phyloP scores from a whole-genome alignment of 495 filamentous ascomycete genomes.

The Xylaria scruposa region DNA sequence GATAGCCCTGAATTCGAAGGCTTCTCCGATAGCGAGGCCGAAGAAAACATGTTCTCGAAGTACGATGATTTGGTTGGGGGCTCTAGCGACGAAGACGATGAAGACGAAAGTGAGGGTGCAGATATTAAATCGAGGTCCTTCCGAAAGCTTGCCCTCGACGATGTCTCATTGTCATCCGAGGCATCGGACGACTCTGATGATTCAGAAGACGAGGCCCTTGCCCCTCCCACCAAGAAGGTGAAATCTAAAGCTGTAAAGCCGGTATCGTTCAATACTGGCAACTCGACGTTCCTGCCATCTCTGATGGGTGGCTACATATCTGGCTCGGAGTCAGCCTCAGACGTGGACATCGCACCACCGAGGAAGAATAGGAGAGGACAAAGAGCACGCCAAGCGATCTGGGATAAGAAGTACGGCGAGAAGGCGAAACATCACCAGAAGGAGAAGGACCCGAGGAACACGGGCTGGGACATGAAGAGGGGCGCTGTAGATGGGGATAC shows the following conservation, averaged over 20 bases:
- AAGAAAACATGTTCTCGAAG: conserved; percentile 51
- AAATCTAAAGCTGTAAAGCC: conserved; percentile 39
- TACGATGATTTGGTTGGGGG: conserved; percentile 50
- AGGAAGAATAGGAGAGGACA: conserved; percentile 90
- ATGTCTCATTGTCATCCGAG: conserved; percentile 39
- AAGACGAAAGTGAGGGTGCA: conserved; percentile 24
- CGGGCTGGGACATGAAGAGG: conserved; percentile 61
- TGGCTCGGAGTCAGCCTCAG: conserved; percentile 73
- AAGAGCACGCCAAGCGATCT: conserved; percentile 79
- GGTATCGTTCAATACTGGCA: conserved; percentile 34
- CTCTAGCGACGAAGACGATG: conserved; percentile 45
- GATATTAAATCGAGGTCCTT: conserved; percentile 34
- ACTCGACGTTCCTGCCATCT: conserved; percentile 82
- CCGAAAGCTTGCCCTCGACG: conserved; percentile 28
- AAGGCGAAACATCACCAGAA: conserved; percentile 75
- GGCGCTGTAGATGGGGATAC: conserved; percentile 47
- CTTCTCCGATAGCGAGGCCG: conserved; percentile 60
- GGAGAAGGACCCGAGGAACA: conserved; percentile 47
- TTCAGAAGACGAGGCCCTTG: conserved; percentile 38
- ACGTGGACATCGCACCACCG: conserved; percentile 55
- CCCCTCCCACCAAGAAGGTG: conserved; percentile 49
- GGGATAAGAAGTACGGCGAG: conserved; percentile 89
- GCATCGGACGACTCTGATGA: conserved; percentile 30
- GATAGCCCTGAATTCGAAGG: conserved; percentile 52
- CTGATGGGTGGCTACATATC: conserved; percentile 93